Percentiles rank a stretch among this genome's conserved stretches.
Conservation (phyloP, 2,329 filamentous ascomycete genomes). For the Meredithiella fracta region DNA sequence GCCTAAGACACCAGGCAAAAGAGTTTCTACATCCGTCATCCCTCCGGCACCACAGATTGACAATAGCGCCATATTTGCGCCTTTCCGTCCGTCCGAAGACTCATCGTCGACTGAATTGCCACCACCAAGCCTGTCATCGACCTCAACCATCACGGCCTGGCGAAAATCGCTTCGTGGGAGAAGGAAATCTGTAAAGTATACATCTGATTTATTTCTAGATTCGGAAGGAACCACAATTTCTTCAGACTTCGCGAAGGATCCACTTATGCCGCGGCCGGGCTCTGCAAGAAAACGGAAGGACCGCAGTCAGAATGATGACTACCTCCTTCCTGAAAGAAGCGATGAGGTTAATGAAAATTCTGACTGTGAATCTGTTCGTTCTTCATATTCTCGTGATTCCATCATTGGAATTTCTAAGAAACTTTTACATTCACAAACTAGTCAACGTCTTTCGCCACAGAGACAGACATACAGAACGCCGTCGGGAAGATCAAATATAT, state of each 20-base stretch:
- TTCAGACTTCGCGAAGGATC: neutral
- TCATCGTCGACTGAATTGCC: neutral
- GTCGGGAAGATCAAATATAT: neutral
- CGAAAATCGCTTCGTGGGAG: no score
- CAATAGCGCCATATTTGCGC: no score
- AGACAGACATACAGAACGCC: no score
- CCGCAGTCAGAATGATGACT: neutral
- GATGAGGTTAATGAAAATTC: neutral
- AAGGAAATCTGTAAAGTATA: no score
- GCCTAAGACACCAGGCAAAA: neutral
- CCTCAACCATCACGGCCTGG: neutral
- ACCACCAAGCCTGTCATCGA: neutral
- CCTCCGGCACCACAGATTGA: neutral
- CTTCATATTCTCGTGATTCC: neutral
- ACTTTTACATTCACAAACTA: neutral
- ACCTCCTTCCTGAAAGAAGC: neutral
- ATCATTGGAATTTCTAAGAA: neutral
- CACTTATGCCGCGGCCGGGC: no score
- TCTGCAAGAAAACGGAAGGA: neutral
- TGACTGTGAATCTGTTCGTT: neutral
- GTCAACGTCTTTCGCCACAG: neutral
- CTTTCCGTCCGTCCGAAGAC: neutral
- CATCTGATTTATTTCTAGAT: neutral
- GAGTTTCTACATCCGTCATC: neutral
- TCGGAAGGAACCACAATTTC: neutral